A percentile compares a stretch with the other conserved stretches of the same genome.
These are phyloP conservation scores for Iberis pinnata DNA, from an alignment of 345 rosid species.

Conservation along the genomic window DNA sequence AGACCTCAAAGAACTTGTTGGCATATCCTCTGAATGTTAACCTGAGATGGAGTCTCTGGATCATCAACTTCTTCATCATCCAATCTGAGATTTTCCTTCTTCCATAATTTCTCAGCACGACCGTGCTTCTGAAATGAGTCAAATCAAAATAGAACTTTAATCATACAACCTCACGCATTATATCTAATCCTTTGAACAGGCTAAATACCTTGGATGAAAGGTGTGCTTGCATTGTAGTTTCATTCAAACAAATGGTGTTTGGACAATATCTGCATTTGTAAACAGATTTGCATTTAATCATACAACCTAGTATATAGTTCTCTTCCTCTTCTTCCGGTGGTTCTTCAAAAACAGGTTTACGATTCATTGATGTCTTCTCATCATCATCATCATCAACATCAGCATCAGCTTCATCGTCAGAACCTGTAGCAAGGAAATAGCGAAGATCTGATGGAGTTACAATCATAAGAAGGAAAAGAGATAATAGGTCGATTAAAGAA, in stretches of 20 bases:
- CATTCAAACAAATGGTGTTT: constrained; percentile 56
- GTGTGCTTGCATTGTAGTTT: constrained; percentile 57
- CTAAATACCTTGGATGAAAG: constrained; percentile 85
- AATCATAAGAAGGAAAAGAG: not conserved
- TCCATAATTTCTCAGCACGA: constrained; percentile 5
- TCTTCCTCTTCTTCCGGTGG: constrained; percentile 25
- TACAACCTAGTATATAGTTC: constrained; percentile 48
- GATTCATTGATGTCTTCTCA: constrained; percentile 22
- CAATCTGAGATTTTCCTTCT: no score
- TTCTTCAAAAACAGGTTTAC: constrained; percentile 17
- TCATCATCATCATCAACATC: constrained; percentile 38
- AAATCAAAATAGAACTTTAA: no score
- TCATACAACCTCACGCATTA: no score
- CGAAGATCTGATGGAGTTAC: not conserved
- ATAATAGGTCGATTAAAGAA: not conserved
- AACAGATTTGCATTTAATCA: constrained; percentile 60
- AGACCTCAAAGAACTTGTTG: no score
- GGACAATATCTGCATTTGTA: constrained; percentile 87
- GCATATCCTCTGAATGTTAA: no score
- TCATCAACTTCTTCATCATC: no score
- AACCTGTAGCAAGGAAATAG: constrained; percentile 13
- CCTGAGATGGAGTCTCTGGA: no score
- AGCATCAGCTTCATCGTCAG: not conserved
- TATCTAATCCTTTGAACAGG: no score
- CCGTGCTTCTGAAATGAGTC: constrained; percentile 23